These are phyloP conservation scores for Aspergillus bombycis DNA, from an alignment of 2,329 filamentous ascomycete species.

Conservation along the genomic window DNA sequence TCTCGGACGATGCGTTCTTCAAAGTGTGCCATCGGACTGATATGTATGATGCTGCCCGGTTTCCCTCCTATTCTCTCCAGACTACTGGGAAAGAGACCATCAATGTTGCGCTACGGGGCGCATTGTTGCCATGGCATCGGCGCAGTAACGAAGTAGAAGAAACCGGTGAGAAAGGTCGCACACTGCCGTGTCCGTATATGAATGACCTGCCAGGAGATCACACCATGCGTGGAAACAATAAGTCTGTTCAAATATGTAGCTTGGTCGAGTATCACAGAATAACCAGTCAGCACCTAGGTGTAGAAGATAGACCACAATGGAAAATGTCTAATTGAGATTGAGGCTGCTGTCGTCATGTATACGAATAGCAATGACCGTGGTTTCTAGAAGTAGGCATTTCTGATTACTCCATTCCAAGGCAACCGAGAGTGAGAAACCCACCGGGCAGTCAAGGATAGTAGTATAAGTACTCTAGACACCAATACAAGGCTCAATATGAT, in stretches of 20 bases:
- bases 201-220: background rate
- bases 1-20: constrained; percentile 7
- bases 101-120: background rate
- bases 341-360: background rate
- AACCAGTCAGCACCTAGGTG: background rate
- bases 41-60: background rate
- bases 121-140: constrained; percentile 3
- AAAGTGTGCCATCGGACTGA: constrained; percentile 12
- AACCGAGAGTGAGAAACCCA: background rate
- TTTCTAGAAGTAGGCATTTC: background rate
- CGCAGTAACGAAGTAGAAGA: background rate
- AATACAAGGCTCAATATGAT: background rate
- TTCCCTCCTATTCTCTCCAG: constrained; percentile 4
- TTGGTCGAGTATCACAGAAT: background rate
- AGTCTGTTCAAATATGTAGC: background rate
- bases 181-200: background rate
- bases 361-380: background rate
- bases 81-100: background rate
- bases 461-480: background rate
- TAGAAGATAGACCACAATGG: background rate
- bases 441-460: background rate
- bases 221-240: background rate
- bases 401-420: background rate
- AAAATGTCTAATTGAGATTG: background rate
- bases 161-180: background rate